Base-by-base conservation (phyloP, 306 rosid species). In the Amphicarpaea edgeworthii region DNA sequence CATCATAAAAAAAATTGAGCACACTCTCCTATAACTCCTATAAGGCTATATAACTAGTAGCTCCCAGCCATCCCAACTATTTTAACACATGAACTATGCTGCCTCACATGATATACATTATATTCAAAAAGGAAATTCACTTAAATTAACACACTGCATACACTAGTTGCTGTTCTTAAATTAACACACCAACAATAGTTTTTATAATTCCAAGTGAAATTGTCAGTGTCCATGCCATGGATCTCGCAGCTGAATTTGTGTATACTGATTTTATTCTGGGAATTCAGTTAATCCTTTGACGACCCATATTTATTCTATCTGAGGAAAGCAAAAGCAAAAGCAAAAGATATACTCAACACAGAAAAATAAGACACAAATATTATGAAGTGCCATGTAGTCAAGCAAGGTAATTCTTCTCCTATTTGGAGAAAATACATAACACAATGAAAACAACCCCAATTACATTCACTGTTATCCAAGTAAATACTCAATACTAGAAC, bases 1-100 rank as follows among this genome's bases (percentile, higher is more conserved):
- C 66, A 30, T 60, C n/a, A n/a, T n/a, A n/a, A n/a, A n/a, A n/a
- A n/a, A n/a, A n/a, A n/a, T n/a, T n/a, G n/a, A 30, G 15, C 30
- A 47, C 50, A 47, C 32, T 32, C 61, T 12, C 45, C 78, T 30
- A 45, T 11, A 73, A 16, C 46, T 60, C 32, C 30, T 30, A n/a
- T n/a, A n/a, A n/a, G n/a, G n/a, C 61, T 61, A 46, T 46, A 45
- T 74, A 45, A 47, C 51, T 49, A 62, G 21, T 63, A 75, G 63
- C 26, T 37, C 15, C 61, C 72, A 23, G n/a, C 17, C 50, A 9
- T 37, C 47, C 28, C 26, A 62, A 37, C 28, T 62, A 62, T 34
- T 59, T 62, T 34, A 17, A 16, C 45, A 62, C n/a, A 40, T 64
- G 41, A 40, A 66, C n/a, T 40, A 40, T 40, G 65, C 4, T 9